A percentile compares a stretch with the other conserved stretches of the same genome.
phyloP scores from a whole-genome alignment of 176 grass and related monocot species.

The Triticum turgidum region DNA sequence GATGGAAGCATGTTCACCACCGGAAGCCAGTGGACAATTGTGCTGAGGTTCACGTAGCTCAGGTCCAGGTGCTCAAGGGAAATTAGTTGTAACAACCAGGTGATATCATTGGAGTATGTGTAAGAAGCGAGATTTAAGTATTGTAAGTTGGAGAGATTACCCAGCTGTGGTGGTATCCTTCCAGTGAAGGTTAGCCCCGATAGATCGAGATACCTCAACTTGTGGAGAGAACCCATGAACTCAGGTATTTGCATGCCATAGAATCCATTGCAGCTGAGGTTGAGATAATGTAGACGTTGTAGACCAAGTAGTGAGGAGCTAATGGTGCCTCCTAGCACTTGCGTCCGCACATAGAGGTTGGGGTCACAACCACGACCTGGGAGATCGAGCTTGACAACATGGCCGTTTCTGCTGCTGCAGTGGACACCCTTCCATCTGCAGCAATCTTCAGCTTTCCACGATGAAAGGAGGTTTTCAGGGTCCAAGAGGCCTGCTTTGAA shows the following conservation, averaged over 20 bases:
- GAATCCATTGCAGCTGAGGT: no score
- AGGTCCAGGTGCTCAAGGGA: slow-evolving; percentile 26
- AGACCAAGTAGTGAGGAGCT: no score
- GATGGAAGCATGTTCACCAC: slow-evolving; percentile 25
- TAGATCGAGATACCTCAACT: no score
- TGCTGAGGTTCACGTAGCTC: neutral
- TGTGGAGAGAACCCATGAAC: no score
- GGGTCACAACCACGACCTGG: neutral
- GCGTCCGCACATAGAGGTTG: no score
- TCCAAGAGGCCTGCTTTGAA: neutral
- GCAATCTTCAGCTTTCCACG: slow-evolving; percentile 25
- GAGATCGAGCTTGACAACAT: slow-evolving; percentile 28
- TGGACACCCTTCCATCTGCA: slow-evolving; percentile 24
- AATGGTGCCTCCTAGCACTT: no score
- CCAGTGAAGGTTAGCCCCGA: accelerated
- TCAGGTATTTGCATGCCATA: no score
- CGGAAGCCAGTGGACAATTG: neutral
- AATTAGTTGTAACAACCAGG: slow-evolving; percentile 29
- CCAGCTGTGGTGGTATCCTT: neutral
- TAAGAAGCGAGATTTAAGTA: neutral
- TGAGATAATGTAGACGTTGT: no score
- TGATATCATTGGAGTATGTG: neutral
- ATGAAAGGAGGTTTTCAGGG: neutral
- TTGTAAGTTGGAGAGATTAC: neutral
- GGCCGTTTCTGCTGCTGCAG: slow-evolving; percentile 7